Evolutionary conservation across 805 yeast species (phyloP), one percentile per base, ranked within the genome.

Genomic region (Ogataea pignaliae): DNA sequence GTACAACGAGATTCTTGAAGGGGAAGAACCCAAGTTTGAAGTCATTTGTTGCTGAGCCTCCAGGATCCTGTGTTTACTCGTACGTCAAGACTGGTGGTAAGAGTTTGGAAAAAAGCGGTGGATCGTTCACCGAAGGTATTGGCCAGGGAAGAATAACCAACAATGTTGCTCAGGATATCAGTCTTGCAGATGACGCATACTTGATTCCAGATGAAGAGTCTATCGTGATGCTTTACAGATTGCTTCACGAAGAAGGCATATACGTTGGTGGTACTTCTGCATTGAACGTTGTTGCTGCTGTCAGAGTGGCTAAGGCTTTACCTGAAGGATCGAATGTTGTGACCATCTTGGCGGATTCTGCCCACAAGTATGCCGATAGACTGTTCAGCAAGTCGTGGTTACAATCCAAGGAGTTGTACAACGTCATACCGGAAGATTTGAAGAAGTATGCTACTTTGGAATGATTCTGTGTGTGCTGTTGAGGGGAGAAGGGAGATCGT

Each of bases 111-210:
- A 77, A 89, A 56, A 73, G 76, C 1, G 97, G 97, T 29, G 79
- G 88, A 3, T 85, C 95, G 0, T 88, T 90, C 64, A 90, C 97
- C 28, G 97, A 90, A 68, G 97, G 97, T 29, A 88, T 90, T 67
- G 97, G 97, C 28, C 97, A 90, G 67, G 96, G 96, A 38, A 76
- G 97, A 56, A 84, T 90, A 56, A 90, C 97, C 6, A 84, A 78
- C 50, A 90, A 90, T 64, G 73, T 90, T 64, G 72, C 71, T 14
- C 85, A 79, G 36, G 96, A 88, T 50, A 68, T 88, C 28, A 83
- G 73, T 9, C 63, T 82, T 29, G 72, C 88, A 32, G 97, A 90
- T 60, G 95, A 83, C 54, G 95, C 97, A 1, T 65, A 86, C 39
- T 75, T 77, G 52, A 79, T 90, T 41, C 78, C 89, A 2, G 97